Base-by-base conservation (phyloP, 495 filamentous ascomycete species). In the Gamarada debralockiae region DNA sequence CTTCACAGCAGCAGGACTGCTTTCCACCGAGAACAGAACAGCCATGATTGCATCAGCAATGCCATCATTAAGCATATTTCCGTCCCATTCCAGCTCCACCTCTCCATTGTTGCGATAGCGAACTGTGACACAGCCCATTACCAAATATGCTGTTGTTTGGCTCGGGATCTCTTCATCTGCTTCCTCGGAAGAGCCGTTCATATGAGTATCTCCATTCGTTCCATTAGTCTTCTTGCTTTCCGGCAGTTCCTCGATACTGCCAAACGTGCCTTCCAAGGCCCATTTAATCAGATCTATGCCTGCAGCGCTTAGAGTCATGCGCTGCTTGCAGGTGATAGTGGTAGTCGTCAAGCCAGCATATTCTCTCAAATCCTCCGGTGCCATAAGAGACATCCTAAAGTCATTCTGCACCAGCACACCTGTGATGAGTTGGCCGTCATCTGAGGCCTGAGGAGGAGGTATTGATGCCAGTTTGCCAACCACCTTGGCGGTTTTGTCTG, bases 391-490 rank as follows among this genome's bases (percentile, higher is more conserved):
- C 72, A 97, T 78, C 65, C 97, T 93, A 67, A 97, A 97, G 58
- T 96, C 93, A 63, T 92, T 96, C 60, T 97, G 91, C 22, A 98
- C 91, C 5, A 98, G 73, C 3, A 98, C 93, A 23, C 95, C 93
- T 4, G 83, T 84, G 61, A 98, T 81, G 15, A 97, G 50, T 36
- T 76, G 70, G 42, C 71, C 56, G 13, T 74, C 72, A 13, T 78
- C 73, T 15, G 70, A 53, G 13, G 72, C 71, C 46, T 41, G 65
- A 33, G 57, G 50, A 1, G 89, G 84, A 1, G 85, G 75, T 29
- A 92, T 81, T 22, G 89, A 78, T 12, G 93, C 93, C 14, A 98
- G 77, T 65, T 90, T 93, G 50, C 95, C 93, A 13, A 98, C 93
- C 13, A 98, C 93, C 70, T 95, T 96, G 54, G 90, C 95, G 13